Base-by-base conservation (phyloP, 768 basidiomycete genomes). In the Macrolepiota dolichaula region DNA sequence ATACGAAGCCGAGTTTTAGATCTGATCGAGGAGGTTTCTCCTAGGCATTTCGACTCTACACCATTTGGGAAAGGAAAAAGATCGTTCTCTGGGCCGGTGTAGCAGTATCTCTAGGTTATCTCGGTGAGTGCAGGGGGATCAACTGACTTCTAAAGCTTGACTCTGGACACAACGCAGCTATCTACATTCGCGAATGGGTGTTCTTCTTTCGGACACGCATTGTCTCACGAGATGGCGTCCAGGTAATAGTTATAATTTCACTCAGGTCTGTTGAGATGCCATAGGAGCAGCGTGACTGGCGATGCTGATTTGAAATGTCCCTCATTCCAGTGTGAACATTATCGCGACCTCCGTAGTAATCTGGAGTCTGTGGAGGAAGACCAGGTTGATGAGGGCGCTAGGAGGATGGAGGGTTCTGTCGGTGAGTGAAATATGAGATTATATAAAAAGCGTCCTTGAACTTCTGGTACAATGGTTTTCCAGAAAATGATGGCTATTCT, bases 401-500 rank as follows among this genome's bases (percentile, higher is more conserved):
- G 44, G 22, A 15, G 15, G 22, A 22, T 47, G 17, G 29, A 44
- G 5, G 17, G 19, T 17, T 44, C 19, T 44, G 19, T n/a, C 19
- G 12, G 42, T 44, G 19, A n/a, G 42, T 19, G 7, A 44, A 9
- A 44, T 4, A 17, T 44, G 42, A 32, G 29, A 32, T 32, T 32
- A 9, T 44, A n/a, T n/a, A 44, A n/a, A 4, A n/a, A 17, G 42
- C 19, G 9, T 17, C 42, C 12, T n/a, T 17, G 19, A 19, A 44
- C 17, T 19, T 22, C 42, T n/a, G 19, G 17, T 44, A 44, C 19
- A 13, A 17, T 44, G 9, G 19, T 19, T 7, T 44, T 44, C 42
- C 11, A 57, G 55, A 57, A 36, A 49, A 12, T 57, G 2, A 32
- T 57, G 2, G 24, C 44, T 19, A 65, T 65, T 29, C 50, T 65